Conservation (phyloP, 1,284 basidiomycete genomes). For the Moesziomyces parantarcticus region DNA sequence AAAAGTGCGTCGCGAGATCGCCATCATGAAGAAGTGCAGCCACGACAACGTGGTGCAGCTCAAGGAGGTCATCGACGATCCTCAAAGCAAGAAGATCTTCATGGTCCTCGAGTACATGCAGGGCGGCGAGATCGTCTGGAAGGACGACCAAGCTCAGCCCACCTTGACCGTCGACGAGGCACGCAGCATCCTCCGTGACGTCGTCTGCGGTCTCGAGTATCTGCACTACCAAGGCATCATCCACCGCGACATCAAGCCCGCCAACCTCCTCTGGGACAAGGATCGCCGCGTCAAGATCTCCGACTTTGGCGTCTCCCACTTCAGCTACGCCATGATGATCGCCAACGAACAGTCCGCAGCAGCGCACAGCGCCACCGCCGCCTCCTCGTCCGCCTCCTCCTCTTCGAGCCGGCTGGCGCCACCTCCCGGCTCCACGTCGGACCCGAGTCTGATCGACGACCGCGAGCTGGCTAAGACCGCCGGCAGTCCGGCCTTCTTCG, state of each 20-base stretch:
- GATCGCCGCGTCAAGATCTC: conserved; percentile 92
- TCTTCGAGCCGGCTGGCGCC: conserved; percentile 9
- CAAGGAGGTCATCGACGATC: conserved; percentile 95
- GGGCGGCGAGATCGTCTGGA: conserved; percentile 94
- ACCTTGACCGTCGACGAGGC: conserved; percentile 84
- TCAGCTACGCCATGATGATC: conserved; percentile 77
- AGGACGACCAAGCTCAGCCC: conserved; percentile 71
- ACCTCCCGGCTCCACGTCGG: conserved; percentile 13
- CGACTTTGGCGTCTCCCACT: conserved; percentile 96
- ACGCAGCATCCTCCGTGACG: conserved; percentile 87
- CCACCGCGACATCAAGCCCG: conserved; percentile 98
- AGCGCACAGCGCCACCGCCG: conserved; percentile 1
- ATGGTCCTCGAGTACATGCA: conserved; percentile 97
- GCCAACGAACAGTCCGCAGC: conserved; percentile 43
- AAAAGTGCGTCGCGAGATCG: conserved; percentile 75
- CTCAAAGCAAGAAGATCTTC: conserved; percentile 87
- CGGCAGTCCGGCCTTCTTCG: conserved; percentile 96
- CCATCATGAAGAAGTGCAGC: conserved; percentile 91
- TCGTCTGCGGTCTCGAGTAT: conserved; percentile 92
- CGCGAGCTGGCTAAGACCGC: conserved; percentile 91
- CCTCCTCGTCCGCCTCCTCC: conserved; percentile 16
- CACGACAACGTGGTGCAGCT: conserved; percentile 92
- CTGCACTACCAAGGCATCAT: conserved; percentile 97
- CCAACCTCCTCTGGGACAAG: conserved; percentile 89
- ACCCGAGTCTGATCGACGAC: conserved; percentile 78